These are phyloP conservation scores for Fusarium camptoceras DNA, from an alignment of 2,329 filamentous ascomycete genomes.

Conservation along the genomic window DNA sequence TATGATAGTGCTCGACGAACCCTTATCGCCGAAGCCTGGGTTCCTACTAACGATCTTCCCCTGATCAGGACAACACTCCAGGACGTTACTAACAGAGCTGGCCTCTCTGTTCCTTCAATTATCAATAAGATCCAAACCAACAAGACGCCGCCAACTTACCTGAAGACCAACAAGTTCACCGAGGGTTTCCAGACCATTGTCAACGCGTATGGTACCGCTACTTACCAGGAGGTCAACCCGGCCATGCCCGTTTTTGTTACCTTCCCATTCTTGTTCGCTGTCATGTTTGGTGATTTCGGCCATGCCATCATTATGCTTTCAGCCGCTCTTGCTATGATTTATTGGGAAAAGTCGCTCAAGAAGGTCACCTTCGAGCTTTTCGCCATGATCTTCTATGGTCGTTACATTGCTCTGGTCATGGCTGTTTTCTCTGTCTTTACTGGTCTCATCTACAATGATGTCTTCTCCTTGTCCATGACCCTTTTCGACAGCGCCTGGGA, in stretches of 20 bases:
- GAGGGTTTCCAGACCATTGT: conserved; percentile 99
- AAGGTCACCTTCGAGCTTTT: conserved; percentile 95
- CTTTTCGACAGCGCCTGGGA: conserved; percentile 92
- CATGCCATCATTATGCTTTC: conserved; percentile 90
- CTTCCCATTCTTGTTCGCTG: conserved; percentile 98
- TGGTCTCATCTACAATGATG: conserved; percentile 96
- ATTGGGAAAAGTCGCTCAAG: conserved; percentile 92
- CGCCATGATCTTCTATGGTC: conserved; percentile 98
- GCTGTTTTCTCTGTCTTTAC: conserved; percentile 97
- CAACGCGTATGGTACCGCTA: conserved; percentile 96
- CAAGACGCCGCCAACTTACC: conserved; percentile 96
- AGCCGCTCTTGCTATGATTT: conserved; percentile 91
- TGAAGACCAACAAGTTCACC: conserved; percentile 99
- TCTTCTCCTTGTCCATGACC: conserved; percentile 93
- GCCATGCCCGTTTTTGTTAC: conserved; percentile 95
- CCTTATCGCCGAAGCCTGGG: conserved; percentile 97
- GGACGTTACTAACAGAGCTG: conserved; percentile 95
- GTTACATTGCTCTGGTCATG: conserved; percentile 99
- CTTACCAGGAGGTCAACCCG: conserved; percentile 97
- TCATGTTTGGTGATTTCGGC: conserved; percentile 99
- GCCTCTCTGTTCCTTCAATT: conserved; percentile 96
- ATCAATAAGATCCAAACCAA: conserved; percentile 98
- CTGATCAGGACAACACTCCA: conserved; percentile 93
- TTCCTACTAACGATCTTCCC: conserved; percentile 88
- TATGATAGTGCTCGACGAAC: conserved; percentile 97